Evolutionary conservation across 2,329 filamentous ascomycete genomes (phyloP).

Genomic region (Raffaelea deltoideospora): DNA sequence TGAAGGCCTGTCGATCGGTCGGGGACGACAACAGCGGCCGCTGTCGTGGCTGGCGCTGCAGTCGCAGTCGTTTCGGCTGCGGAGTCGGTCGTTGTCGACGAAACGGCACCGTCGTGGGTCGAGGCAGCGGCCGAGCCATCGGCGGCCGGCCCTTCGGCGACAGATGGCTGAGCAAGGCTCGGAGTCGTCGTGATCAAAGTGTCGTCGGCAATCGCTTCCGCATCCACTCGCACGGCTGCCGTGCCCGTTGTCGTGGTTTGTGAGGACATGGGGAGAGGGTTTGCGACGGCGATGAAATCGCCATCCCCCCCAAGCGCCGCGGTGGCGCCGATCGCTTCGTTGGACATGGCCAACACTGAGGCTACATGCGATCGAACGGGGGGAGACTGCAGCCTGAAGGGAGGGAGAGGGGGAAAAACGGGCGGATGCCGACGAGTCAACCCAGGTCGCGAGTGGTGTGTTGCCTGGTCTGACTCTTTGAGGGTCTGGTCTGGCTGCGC

Average conservation of each 20-base stretch:
- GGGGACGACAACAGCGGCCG: constrained; percentile 5
- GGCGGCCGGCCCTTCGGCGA: background rate
- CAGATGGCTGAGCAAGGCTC: background rate
- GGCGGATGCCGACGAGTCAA: no score
- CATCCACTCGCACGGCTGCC: constrained; percentile 8
- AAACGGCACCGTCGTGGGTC: background rate
- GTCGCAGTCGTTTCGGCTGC: background rate
- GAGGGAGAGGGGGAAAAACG: constrained; percentile 1
- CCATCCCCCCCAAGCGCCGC: constrained; percentile 24
- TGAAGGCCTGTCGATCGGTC: constrained; percentile 34
- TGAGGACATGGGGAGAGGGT: constrained; percentile 3
- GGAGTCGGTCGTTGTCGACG: constrained; percentile 4
- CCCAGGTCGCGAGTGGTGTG: no score
- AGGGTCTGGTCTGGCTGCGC: no score
- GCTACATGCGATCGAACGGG: constrained; percentile 13
- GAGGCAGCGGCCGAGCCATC: no score
- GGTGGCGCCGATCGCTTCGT: constrained; percentile 35
- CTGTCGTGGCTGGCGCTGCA: background rate
- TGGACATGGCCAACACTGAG: constrained; percentile 30
- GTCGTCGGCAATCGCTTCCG: constrained; percentile 7
- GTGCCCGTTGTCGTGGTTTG: background rate
- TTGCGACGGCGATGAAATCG: constrained; percentile 13
- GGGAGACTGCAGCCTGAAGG: constrained; percentile 11
- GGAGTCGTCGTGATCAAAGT: constrained; percentile 3
- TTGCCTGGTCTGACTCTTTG: no score